These are phyloP conservation scores for Penicillium palitans DNA, from an alignment of 2,329 filamentous ascomycete species.

Conservation along the genomic window DNA sequence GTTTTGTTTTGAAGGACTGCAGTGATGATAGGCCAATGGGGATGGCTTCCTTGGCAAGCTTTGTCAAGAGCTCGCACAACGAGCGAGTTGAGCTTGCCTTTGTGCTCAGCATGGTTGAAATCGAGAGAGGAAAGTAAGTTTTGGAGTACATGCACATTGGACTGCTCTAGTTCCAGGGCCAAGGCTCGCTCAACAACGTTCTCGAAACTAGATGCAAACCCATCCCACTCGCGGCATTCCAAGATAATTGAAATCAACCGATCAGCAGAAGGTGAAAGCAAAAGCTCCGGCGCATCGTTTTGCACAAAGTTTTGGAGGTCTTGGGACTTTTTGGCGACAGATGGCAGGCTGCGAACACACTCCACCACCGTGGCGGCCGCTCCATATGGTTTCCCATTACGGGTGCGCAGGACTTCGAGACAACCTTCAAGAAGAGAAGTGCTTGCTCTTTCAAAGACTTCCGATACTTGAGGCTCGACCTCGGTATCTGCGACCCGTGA, in stretches of 20 bases:
- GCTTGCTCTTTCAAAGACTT: conserved; percentile 41
- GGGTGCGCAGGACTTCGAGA: conserved; percentile 50
- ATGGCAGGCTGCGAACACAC: conserved; percentile 48
- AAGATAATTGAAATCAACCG: conserved; percentile 67
- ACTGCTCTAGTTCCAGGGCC: conserved; percentile 32
- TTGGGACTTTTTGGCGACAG: conserved; percentile 42
- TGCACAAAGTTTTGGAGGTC: conserved; percentile 55
- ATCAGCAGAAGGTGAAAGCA: conserved; percentile 67
- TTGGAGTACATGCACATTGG: conserved; percentile 39
- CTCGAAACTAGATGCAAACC: conserved; percentile 43
- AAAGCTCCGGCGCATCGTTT: conserved; percentile 58
- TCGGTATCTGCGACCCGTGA: conserved; percentile 27
- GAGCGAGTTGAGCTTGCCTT: conserved; percentile 37
- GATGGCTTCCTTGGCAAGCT: conserved; percentile 38
- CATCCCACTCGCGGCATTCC: conserved; percentile 50
- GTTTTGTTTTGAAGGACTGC: conserved; percentile 42
- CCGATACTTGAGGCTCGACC: conserved; percentile 27
- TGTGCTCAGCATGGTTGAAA: conserved; percentile 38
- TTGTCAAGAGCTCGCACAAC: conserved; percentile 38
- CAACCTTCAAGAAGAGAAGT: conserved; percentile 49
- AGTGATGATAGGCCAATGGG: conserved; percentile 42
- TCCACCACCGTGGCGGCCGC: conserved; percentile 60
- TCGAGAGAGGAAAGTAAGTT: conserved; percentile 41
- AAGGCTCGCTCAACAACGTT: conserved; percentile 39
- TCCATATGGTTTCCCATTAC: conserved; percentile 68